These are phyloP conservation scores for Glycine latifolia DNA, from an alignment of 306 rosid genomes.

Conservation along the genomic window DNA sequence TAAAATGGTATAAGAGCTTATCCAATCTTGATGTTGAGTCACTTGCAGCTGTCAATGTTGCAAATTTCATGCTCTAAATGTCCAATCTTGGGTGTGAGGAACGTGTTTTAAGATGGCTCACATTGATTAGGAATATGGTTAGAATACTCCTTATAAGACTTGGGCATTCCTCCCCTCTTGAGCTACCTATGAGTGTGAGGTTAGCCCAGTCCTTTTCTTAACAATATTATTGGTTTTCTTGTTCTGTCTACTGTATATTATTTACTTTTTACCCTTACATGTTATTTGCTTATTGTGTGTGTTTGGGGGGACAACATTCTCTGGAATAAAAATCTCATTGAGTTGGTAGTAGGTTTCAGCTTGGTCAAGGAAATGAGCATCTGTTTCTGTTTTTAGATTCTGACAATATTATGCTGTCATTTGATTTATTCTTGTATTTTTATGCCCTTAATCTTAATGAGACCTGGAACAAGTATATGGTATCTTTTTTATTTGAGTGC, in stretches of 20 bases:
- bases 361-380: constrained; percentile 6
- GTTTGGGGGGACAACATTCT: not conserved
- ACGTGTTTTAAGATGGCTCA: not conserved
- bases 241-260: not conserved
- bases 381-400: no score
- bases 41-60: no score
- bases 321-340: not conserved
- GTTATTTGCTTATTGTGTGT: not conserved
- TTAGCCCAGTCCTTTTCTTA: no score
- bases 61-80: not conserved
- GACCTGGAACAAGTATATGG: not conserved
- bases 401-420: constrained; percentile 11
- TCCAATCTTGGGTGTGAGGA: not conserved
- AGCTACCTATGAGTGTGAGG: no score
- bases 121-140: not conserved
- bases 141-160: no score
- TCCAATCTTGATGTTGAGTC: not conserved
- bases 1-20: not conserved
- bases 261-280: not conserved
- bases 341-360: constrained; percentile 11
- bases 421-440: constrained; percentile 9
- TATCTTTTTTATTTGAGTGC: constrained; percentile 30
- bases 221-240: no score
- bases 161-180: no score
- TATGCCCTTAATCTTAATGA: constrained; percentile 18